A percentile compares a stretch with the other conserved stretches of the same genome.
phyloP scores from a whole-genome alignment of 2,329 filamentous ascomycete species.

The Beauveria rudraprayagi region DNA sequence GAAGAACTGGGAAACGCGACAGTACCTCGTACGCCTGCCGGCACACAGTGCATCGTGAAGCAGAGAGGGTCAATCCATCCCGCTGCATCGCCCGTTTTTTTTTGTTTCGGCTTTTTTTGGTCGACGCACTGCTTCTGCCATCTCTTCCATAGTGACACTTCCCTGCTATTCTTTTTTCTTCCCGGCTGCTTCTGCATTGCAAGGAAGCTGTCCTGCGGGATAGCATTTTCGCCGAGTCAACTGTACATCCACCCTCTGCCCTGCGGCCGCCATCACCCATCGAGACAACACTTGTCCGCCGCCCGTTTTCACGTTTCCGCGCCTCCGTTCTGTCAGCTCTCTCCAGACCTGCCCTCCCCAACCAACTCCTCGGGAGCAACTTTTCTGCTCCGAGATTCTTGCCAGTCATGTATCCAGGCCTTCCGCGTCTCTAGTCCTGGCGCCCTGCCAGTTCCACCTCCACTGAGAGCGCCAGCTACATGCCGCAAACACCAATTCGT shows the following conservation, averaged over 20 bases:
- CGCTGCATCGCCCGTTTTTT: constrained; percentile 7
- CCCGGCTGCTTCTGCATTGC: neutral
- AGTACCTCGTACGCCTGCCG: too few species aligned
- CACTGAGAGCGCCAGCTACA: neutral
- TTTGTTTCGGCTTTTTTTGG: neutral
- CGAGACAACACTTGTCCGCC: neutral
- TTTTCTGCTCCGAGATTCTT: neutral
- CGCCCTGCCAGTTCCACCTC: constrained; percentile 30
- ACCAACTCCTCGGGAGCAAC: neutral
- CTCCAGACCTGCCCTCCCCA: neutral
- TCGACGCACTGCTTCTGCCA: neutral
- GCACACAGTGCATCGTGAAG: neutral
- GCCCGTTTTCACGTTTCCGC: neutral
- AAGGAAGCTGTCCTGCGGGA: neutral
- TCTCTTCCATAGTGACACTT: neutral
- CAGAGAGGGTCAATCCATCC: neutral
- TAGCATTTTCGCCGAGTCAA: neutral
- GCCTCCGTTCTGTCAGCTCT: neutral
- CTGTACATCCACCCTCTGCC: neutral
- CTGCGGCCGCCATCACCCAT: neutral
- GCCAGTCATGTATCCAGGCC: constrained; percentile 39
- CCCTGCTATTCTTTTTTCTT: neutral
- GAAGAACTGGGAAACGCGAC: constrained; percentile 20
- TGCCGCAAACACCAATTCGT: constrained; percentile 8
- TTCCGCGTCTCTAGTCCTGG: constrained; percentile 39